phyloP scores from a whole-genome alignment of 306 rosid species.

The Sicyos edulis region DNA sequence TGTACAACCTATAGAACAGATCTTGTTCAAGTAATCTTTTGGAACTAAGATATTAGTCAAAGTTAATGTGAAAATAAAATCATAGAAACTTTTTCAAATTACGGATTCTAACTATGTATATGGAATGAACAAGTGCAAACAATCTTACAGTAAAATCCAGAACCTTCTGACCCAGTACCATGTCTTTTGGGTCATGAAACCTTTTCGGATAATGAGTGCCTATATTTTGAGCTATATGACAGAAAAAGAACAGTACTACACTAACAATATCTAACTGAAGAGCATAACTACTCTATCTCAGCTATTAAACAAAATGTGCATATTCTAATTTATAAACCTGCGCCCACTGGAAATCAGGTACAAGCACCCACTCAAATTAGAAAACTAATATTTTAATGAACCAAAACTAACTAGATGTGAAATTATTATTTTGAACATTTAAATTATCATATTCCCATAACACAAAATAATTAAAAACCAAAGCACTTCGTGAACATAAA shows the following conservation, averaged over 20 bases:
- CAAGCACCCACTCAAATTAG: background rate
- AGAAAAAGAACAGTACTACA: background rate
- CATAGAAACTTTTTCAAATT: background rate
- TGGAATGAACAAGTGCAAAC: background rate
- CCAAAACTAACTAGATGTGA: background rate
- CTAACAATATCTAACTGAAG: background rate
- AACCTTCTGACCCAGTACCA: background rate
- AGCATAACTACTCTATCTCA: background rate
- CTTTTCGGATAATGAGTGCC: background rate
- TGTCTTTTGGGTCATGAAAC: background rate
- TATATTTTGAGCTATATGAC: background rate
- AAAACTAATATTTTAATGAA: background rate
- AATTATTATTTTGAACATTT: background rate
- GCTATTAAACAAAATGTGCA: background rate
- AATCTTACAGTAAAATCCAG: constrained; percentile 12
- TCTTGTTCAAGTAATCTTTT: background rate
- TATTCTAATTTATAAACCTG: background rate
- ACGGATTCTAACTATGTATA: background rate
- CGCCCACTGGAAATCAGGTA: background rate
- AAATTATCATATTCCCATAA: background rate
- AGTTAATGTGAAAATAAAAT: background rate
- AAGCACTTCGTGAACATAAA: background rate
- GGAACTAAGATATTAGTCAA: background rate
- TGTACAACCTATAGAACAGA: too few species aligned
- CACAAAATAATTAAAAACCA: background rate